Evolutionary conservation across 2,329 filamentous ascomycete genomes (phyloP).

Genomic region (Trichophyton benhamiae): DNA sequence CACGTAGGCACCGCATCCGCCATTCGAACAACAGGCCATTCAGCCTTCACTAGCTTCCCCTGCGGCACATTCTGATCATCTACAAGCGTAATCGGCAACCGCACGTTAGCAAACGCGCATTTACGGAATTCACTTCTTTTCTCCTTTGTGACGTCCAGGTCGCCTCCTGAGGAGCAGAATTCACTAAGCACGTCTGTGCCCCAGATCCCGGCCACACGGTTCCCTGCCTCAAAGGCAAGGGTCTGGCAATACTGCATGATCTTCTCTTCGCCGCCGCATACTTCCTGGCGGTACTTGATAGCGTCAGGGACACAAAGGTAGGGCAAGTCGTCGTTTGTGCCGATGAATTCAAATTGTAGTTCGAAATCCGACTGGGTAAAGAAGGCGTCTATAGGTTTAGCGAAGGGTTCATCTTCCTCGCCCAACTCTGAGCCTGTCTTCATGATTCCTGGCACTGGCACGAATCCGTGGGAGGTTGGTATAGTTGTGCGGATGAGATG

Average conservation of each 20-base stretch:
- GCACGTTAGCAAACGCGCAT: conserved; percentile 62
- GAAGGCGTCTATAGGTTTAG: conserved; percentile 3
- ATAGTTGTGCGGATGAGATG: conserved; percentile 58
- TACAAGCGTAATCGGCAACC: conserved; percentile 49
- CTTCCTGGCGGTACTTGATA: conserved; percentile 55
- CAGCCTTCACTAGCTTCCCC: neutral
- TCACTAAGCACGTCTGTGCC: conserved; percentile 59
- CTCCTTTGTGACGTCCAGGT: neutral
- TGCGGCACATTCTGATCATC: conserved; percentile 2
- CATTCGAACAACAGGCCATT: conserved; percentile 24
- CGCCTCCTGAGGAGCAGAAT: conserved; percentile 19
- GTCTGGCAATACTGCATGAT: conserved; percentile 52
- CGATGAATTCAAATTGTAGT: conserved; percentile 61
- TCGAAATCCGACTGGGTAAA: conserved; percentile 48
- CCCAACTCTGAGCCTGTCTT: neutral
- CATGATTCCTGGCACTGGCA: conserved; percentile 29
- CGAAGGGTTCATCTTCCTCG: neutral
- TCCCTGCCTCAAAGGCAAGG: conserved; percentile 53
- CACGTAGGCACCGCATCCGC: conserved; percentile 33
- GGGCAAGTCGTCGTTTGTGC: conserved; percentile 60
- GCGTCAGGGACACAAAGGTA: conserved; percentile 62
- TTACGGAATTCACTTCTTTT: conserved; percentile 36
- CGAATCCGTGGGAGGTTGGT: conserved; percentile 70
- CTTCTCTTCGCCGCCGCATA: conserved; percentile 60
- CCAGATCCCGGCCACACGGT: conserved; percentile 47